Evolutionary conservation across 1,284 basidiomycete genomes (phyloP).

Genomic region (Ganoderma boninense): DNA sequence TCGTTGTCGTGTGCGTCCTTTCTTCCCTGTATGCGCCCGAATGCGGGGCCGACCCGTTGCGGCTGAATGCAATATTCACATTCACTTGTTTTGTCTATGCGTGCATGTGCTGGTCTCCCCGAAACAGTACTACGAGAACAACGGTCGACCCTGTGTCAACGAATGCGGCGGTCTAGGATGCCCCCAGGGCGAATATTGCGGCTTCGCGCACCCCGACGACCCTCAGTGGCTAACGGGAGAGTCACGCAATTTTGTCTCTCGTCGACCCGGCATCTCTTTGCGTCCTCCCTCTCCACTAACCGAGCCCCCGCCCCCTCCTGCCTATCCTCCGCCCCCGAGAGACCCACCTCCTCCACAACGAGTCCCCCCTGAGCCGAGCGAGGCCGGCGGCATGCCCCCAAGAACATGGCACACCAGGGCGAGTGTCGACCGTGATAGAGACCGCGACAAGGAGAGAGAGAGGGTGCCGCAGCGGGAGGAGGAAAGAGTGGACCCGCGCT

Average conservation of each 20-base stretch:
- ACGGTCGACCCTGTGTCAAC: constrained; percentile 19
- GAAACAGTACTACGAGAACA: constrained; percentile 26
- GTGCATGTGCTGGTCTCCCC: neutral
- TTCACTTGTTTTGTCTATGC: constrained; percentile 1
- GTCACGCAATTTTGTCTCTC: neutral
- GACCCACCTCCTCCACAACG: constrained; percentile 10
- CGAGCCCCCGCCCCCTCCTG: neutral
- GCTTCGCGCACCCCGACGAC: constrained; percentile 43
- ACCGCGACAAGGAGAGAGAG: neutral
- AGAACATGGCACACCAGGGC: neutral
- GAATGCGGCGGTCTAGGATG: constrained; percentile 24
- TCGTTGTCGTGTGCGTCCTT: constrained; percentile 26
- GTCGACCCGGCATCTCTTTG: neutral
- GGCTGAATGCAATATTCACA: neutral
- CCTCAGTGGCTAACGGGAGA: constrained; percentile 31
- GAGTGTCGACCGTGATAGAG: constrained; percentile 11
- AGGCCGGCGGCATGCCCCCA: constrained; percentile 4
- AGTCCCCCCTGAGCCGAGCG: neutral
- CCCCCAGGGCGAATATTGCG: constrained; percentile 18
- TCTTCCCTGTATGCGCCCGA: neutral
- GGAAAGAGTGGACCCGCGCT: neutral
- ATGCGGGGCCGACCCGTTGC: neutral
- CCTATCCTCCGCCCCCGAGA: constrained; percentile 9
- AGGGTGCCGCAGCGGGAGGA: neutral
- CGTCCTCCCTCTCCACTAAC: neutral